phyloP scores from a whole-genome alignment of 148 eudicot genomes.

The Silene uniflora region DNA sequence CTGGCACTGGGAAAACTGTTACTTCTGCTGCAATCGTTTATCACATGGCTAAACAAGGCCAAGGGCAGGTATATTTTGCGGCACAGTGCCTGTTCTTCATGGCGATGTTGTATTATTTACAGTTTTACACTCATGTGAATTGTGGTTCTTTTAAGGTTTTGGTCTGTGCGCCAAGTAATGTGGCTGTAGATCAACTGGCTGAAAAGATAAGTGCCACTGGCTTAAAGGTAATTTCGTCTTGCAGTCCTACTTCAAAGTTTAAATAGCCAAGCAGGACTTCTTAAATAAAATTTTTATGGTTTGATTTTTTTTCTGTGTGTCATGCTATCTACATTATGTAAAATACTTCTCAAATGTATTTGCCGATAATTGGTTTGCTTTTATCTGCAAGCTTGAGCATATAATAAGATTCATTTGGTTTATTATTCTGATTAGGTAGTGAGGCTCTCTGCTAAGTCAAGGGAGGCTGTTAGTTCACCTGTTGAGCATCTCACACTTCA shows the following conservation, averaged over 20 bases:
- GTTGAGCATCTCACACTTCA: constrained; percentile 98
- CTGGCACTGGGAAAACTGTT: constrained; percentile 98
- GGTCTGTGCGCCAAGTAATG: constrained; percentile 99
- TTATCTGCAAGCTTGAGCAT: neutral
- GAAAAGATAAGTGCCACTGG: constrained; percentile 99
- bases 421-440: constrained; percentile 56
- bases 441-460: constrained; percentile 94
- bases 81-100: constrained; percentile 6
- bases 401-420: neutral
- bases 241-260: neutral
- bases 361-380: neutral
- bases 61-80: constrained; percentile 73
- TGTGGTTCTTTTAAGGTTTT: constrained; percentile 51
- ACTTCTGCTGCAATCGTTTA: constrained; percentile 99
- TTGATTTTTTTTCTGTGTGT: neutral
- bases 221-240: constrained; percentile 53
- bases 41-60: constrained; percentile 99
- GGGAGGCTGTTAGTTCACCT: constrained; percentile 99
- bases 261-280: neutral
- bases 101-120: neutral
- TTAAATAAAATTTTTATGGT: neutral
- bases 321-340: neutral
- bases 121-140: neutral
- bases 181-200: constrained; percentile 97
- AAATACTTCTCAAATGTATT: neutral